Evolutionary conservation across 2,329 filamentous ascomycete species (phyloP), one percentile per base, ranked within the genome.

Genomic region (Dactylellina sp.): DNA sequence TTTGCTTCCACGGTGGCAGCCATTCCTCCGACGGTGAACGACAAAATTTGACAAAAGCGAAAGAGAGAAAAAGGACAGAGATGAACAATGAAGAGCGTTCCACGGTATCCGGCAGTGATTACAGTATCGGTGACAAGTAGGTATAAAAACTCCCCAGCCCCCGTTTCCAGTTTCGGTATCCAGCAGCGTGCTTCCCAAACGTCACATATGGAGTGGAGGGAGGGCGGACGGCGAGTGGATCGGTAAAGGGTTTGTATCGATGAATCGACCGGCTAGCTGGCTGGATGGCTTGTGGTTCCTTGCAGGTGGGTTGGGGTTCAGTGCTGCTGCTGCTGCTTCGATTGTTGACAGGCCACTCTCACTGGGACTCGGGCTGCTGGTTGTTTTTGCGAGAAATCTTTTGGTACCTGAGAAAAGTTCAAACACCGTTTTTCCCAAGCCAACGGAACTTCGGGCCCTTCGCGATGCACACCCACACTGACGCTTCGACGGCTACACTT

Each of bases 1-100:
- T 52, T 66, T 57, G 61, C 40, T 65, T 74, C 70, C 70, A 65
- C 61, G 49, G 61, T 66, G 61, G 70, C 70, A 61, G 70, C 70
- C 70, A 74, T 74, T 61, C 55, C 61, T 65, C 55, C 55, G 70
- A 50, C 24, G 70, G 42, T 66, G 37, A 49, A 62, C 59, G 66
- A 64, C 37, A 20, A 61, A 65, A 47, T 24, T 42, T 39, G 46
- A 57, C 47, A 49, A 66, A 61, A 60, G 11, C n/a, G n/a, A 32
- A 56, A 55, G 52, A 40, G 16, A 37, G 25, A 25, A 40, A 18
- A 25, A 24, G 40, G 37, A 37, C 40, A 39, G 44, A 44, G 39
- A 47, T 32, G 28, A 4, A 32, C 7, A 24, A 47, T 11, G 12
- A n/a, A 7, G 12, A 32, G 32, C 18, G 39, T 4, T 60, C 56